Conservation (phyloP, 257 asterid species). For the Solanum bukasovii region DNA sequence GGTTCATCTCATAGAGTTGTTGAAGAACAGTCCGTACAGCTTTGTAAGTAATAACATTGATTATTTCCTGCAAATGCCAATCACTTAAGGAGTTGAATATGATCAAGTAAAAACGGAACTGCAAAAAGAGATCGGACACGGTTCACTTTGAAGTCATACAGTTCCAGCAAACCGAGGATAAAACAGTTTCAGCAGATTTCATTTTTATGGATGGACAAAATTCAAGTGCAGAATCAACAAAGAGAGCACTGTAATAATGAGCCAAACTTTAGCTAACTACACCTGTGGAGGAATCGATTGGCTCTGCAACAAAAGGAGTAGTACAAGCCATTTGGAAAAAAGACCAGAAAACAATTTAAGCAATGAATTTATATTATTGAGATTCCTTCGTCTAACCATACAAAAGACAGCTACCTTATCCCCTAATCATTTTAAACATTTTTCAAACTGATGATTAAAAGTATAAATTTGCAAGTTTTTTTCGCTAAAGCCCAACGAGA, state of each 20-base stretch:
- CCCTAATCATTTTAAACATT: not conserved
- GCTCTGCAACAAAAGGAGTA: not conserved
- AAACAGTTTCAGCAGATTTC: not conserved
- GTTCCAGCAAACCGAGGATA: not conserved
- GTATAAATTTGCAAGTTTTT: not conserved
- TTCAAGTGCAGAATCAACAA: not conserved
- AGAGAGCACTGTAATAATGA: not conserved
- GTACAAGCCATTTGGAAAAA: not conserved
- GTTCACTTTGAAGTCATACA: not conserved
- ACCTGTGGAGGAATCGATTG: not conserved
- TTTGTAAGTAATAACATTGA: constrained; percentile 45
- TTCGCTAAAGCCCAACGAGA: not conserved
- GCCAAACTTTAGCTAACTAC: not conserved
- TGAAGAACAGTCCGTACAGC: constrained; percentile 62
- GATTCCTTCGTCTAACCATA: not conserved
- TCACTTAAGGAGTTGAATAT: not conserved
- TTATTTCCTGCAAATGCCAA: constrained; percentile 27
- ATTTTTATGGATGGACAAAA: not conserved
- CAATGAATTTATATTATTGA: not conserved
- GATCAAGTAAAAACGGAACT: not conserved
- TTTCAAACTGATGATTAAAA: not conserved
- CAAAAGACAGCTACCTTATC: not conserved
- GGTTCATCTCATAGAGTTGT: constrained; percentile 71
- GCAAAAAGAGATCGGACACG: not conserved
- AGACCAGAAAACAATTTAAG: not conserved